Evolutionary conservation across 2,329 filamentous ascomycete genomes (phyloP).

Genomic region (Botryotinia narcissicola): DNA sequence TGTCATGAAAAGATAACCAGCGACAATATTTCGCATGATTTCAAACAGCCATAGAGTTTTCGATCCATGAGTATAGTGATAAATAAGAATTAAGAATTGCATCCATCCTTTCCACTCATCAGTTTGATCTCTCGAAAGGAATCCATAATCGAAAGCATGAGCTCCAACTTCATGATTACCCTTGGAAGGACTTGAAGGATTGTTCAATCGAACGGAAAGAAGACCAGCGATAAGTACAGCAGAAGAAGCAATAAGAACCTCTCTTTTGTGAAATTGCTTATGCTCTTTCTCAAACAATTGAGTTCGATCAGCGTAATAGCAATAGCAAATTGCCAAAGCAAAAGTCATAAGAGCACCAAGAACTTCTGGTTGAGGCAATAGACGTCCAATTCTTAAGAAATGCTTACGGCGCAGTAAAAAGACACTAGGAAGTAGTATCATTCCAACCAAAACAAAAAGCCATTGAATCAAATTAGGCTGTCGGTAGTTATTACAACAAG

Average conservation of each 20-base stretch:
- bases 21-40: constrained; percentile 52
- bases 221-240: constrained; percentile 36
- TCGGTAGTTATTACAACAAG: constrained; percentile 52
- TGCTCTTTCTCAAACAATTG: constrained; percentile 52
- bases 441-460: constrained; percentile 36
- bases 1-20: constrained; percentile 61
- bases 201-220: constrained; percentile 35
- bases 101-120: constrained; percentile 68
- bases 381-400: constrained; percentile 21
- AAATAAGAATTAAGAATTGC: constrained; percentile 55
- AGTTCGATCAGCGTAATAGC: constrained; percentile 54
- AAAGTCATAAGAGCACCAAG: constrained; percentile 29
- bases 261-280: constrained; percentile 44
- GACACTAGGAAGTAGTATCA: constrained; percentile 36
- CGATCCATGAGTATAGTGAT: constrained; percentile 57
- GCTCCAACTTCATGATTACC: constrained; percentile 6
- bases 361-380: constrained; percentile 27
- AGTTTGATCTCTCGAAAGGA: constrained; percentile 55
- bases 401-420: constrained; percentile 28
- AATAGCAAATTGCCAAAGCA: constrained; percentile 41
- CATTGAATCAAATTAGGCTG: constrained; percentile 41
- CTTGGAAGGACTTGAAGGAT: constrained; percentile 2
- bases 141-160: constrained; percentile 37
- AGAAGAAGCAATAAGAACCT: constrained; percentile 38
- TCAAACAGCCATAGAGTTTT: constrained; percentile 52